phyloP scores from a whole-genome alignment of 345 rosid species.

The Salix caprea region DNA sequence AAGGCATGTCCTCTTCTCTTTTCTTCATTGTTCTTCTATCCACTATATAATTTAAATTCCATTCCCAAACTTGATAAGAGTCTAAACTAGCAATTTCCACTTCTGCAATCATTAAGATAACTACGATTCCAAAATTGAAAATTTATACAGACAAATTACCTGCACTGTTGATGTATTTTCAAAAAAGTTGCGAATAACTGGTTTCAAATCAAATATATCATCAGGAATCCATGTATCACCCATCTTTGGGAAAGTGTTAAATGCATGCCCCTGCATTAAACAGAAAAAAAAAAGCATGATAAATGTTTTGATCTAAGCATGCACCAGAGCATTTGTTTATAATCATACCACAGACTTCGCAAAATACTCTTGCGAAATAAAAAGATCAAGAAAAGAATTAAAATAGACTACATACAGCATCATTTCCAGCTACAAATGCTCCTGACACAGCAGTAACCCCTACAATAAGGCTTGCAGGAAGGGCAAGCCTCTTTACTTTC shows the following conservation, averaged over 20 bases:
- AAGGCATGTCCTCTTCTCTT: too few species aligned
- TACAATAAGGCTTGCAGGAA: constrained; percentile 76
- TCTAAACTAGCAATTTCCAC: neutral
- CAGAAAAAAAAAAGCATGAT: neutral
- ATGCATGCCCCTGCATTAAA: constrained; percentile 63
- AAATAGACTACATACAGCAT: constrained; percentile 55
- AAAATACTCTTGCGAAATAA: neutral
- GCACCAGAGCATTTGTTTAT: neutral
- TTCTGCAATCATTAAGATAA: neutral
- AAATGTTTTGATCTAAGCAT: too few species aligned
- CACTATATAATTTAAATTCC: neutral
- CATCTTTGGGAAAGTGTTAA: constrained; percentile 91
- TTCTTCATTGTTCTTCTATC: neutral
- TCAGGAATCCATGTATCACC: constrained; percentile 90
- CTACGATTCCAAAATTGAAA: neutral
- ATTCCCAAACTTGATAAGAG: neutral
- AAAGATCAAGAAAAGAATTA: neutral
- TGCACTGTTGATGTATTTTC: constrained; percentile 89
- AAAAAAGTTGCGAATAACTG: constrained; percentile 78
- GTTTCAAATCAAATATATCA: constrained; percentile 70
- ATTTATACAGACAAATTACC: constrained; percentile 36
- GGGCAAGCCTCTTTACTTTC: constrained; percentile 73
- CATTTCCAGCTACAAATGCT: constrained; percentile 97
- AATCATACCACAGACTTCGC: neutral
- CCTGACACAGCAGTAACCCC: constrained; percentile 89